Evolutionary conservation across 495 filamentous ascomycete genomes (phyloP).

Genomic region (Pseudomonodictys pantanalensis): DNA sequence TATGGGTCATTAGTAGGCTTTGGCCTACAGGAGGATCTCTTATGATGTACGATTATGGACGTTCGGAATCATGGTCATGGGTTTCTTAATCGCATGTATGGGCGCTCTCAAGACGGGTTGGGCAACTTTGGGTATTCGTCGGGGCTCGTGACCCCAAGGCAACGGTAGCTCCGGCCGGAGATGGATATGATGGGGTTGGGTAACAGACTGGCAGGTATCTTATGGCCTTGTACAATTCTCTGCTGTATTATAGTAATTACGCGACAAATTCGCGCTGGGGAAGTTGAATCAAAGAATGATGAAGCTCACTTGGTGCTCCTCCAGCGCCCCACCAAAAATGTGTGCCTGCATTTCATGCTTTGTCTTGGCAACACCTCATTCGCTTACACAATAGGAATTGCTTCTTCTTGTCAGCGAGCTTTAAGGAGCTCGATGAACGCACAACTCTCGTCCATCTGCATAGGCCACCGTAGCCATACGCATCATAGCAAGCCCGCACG

Average conservation of each 20-base stretch:
- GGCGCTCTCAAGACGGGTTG: not conserved
- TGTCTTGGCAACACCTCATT: not conserved
- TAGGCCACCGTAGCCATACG: not conserved
- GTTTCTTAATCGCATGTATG: slow-evolving; percentile 3
- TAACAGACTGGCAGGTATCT: not conserved
- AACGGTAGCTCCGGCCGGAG: slow-evolving; percentile 19
- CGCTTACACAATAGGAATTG: slow-evolving; percentile 19
- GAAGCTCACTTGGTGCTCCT: not conserved
- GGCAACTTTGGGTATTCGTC: not conserved
- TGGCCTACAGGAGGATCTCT: not conserved
- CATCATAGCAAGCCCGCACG: not conserved
- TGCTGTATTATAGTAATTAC: not conserved
- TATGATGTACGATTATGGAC: not conserved
- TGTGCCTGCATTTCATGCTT: not conserved
- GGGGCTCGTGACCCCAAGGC: not conserved
- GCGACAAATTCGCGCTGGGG: not conserved
- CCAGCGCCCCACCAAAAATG: not conserved
- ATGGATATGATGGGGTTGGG: not conserved
- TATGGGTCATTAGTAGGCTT: not conserved
- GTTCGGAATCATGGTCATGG: not conserved
- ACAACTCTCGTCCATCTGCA: no score
- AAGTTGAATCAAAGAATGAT: not conserved
- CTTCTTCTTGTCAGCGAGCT: not conserved
- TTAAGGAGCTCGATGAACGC: no score
- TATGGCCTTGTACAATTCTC: not conserved